Evolutionary conservation across 257 asterid species (phyloP), one percentile per base, ranked within the genome.

Genomic region (Plantago elongata): DNA sequence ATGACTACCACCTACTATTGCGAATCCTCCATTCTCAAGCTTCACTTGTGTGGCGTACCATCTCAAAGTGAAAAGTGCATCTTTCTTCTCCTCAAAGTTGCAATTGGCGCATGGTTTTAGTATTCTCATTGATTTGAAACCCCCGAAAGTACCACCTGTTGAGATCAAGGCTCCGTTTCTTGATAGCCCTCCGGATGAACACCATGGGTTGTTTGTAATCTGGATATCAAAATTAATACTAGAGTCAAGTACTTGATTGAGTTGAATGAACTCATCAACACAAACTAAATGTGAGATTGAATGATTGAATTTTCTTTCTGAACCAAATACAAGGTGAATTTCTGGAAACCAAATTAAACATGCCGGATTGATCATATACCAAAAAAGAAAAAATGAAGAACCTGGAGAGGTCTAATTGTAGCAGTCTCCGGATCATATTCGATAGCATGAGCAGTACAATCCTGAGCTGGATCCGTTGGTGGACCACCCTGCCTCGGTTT

Each of bases 181-280:
- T 6, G 82, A 61, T 30, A 93, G 73, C 54, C 87, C 84, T n/a
- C 97, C 99, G 4, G 87, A 73, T 29, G 99, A 93, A 75, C 99
- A 93, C 99, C 99, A 93, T 27, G 95, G 95, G 78, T 94, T 89
- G 16, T 63, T 34, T 3, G 46, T 64, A 47, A 93, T 0, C 99
- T 93, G 76, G 13, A 43, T 14, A 44, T 11, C 52, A 60, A 14
- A 7, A 34, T 8, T 15, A 57, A 18, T 17, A 3, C 57, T 13
- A 51, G 10, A 9, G 5, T 51, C 30, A 51, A 30, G 27, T 22
- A 22, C 27, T 22, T 22, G 27, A 22, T 22, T 22, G 27, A 22
- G 27, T 22, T 22, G 1, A 22, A 22, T 22, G 27, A 22, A 22
- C 27, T 22, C 27, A 22, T 22, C 27, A 22, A 22, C 27, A 22